Evolutionary conservation across 1,284 basidiomycete species (phyloP), one percentile per base, ranked within the genome.

Genomic region (Pisolithus thermaeus): DNA sequence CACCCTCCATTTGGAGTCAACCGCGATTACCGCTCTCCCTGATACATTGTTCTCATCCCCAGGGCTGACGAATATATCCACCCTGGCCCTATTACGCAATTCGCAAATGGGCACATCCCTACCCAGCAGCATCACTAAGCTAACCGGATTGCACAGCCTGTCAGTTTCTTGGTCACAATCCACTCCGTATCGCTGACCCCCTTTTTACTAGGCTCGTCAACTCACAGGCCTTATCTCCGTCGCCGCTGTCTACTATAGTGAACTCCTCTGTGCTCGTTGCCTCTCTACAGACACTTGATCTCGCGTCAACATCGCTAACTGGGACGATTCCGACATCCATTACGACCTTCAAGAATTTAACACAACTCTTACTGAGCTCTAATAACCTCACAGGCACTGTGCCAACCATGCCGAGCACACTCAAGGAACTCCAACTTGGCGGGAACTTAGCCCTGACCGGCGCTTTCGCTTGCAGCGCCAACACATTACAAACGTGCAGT

Each of bases 1-100:
- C 28, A 67, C 61, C 14, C 62, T 79, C n/a, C 68, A 76, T 52
- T 61, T 79, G 5, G 70, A 79, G 61, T 71, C 73, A 1, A 80
- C 78, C 2, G 70, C 68, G 1, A 66, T 80, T 38, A 65, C 63
- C 16, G 57, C 69, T 12, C 53, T 76, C n/a, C 70, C 71, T 3
- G 61, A 72, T 50, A 60, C 61, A 37, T 28, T 75, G 30, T 71
- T 73, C 54, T 55, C 64, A 11, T 65, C 67, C 2, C 61, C 61
- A 30, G 62, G 61, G 1, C 56, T 72, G 28, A 66, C 63, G 28
- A 66, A 61, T 14, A 54, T 80, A n/a, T 68, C 69, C 3, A 68
- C 73, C 23, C 57, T 80, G 27, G 68, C 68, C 7, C 62, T 80
- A 20, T 66, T 75, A 27, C 68, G 70, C 58, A 80, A 80, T 59